Evolutionary conservation across 345 rosid species (phyloP), one percentile per base, ranked within the genome.

Genomic region (Brassica napus): DNA sequence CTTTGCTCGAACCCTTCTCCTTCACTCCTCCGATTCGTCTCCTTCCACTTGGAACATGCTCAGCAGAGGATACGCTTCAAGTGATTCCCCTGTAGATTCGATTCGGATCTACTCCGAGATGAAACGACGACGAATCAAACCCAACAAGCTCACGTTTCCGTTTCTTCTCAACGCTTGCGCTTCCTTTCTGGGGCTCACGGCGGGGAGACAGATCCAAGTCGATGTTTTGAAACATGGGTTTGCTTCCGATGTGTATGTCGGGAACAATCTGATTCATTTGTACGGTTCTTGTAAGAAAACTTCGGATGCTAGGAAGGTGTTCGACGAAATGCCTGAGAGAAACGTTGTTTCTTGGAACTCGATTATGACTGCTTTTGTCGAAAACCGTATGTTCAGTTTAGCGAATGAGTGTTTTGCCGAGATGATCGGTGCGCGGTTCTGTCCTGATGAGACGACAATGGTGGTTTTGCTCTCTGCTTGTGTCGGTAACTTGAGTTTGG

Each of bases 331-430:
- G 92, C 9, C 82, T 72, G 80, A 61, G 0, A 91, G 91, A 83
- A 89, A 80, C 21, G 84, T 87, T 8, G 92, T 92, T 65, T 91
- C 97, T 10, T 92, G 95, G 97, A 94, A 94, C 84, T 85, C 90
- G 0, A 77, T 91, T 61, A 80, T 94, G 78, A 86, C 92, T 74
- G 85, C 90, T 73, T 86, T 86, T 8, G 82, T 89, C 26, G 92
- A 84, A 80, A 85, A 83, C 47, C 65, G 34, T 42, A 76, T 75
- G 85, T 65, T 87, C 5, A 75, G 4, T 4, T 82, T 83, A 6
- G 95, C 84, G 68, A 75, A 85, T 80, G 69, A 81, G 73, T 86
- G 85, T 79, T 90, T 88, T 78, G 6, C 59, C 4, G 80, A 84
- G 83, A 91, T 92, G 97, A 86, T 75, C 49, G 63, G 74, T 66